Percentiles rank a stretch among this genome's conserved stretches.
phyloP scores from a whole-genome alignment of 129 eudicot species.

The Pulicaria dysenterica region DNA sequence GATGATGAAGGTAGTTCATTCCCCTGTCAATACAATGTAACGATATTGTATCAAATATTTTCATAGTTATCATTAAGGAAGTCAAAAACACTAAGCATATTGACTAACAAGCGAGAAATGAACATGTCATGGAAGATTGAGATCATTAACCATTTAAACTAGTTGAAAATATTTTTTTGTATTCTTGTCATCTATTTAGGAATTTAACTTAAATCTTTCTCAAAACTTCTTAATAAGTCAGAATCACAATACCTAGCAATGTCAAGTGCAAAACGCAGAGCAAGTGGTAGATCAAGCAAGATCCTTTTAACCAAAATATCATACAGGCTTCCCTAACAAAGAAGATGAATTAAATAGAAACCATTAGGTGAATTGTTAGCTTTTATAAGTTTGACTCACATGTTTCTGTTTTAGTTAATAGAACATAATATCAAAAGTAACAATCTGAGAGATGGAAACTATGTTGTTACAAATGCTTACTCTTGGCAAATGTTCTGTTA shows the following conservation, averaged over 20 bases:
- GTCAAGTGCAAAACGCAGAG: slow-evolving; percentile 72
- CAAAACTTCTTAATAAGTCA: too few relatives aligned
- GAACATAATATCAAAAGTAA: background rate
- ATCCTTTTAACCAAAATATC: slow-evolving; percentile 46
- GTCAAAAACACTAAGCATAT: background rate
- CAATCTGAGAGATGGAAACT: slow-evolving; percentile 6
- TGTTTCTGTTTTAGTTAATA: background rate
- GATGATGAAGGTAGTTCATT: slow-evolving; percentile 72
- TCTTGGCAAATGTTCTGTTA: slow-evolving; percentile 65
- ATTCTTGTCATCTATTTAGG: background rate
- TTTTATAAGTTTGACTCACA: too few relatives aligned
- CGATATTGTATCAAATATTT: background rate
- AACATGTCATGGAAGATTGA: slow-evolving; percentile 5
- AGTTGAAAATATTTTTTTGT: background rate
- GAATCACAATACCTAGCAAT: slow-evolving; percentile 56
- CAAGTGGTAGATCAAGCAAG: slow-evolving; percentile 56
- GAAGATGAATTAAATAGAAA: slow-evolving; percentile 13
- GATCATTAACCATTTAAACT: slow-evolving; percentile 1
- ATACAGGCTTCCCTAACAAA: slow-evolving; percentile 64
- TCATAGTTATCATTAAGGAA: background rate
- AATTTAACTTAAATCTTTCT: too few relatives aligned
- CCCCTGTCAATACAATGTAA: slow-evolving; percentile 46
- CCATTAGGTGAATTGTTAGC: background rate
- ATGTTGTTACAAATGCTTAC: slow-evolving; percentile 34
- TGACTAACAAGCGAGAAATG: background rate